Base-by-base conservation (phyloP, 1,284 basidiomycete genomes). In the Schizopora paradoxa region DNA sequence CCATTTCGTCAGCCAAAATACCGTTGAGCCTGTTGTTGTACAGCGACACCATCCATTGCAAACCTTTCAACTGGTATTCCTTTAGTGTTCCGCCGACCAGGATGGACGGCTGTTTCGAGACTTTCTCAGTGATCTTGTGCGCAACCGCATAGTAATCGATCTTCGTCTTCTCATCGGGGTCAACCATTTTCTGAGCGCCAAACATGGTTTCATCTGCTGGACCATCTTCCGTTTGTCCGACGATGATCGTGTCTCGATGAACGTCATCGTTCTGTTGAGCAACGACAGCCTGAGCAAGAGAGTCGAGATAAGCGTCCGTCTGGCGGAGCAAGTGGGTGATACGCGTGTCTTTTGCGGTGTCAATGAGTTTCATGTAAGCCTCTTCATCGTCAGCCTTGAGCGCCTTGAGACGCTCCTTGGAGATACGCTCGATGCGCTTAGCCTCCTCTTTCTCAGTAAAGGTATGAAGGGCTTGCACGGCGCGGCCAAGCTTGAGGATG, bases 1-100 rank as follows among this genome's bases (percentile, higher is more conserved):
- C 92, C 96, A 99, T 99, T 74, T 99, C 95, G 62, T 99, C 96
- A 54, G 93, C 94, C 25, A 97, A 68, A 57, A 97, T 96, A 50
- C 94, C 94, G 62, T 97, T 95, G 56, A 99, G 82, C 60, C 90
- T 88, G 69, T 99, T 97, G 69, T 99, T 97, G 67, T 98, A 99
- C 65, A 99, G 72, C 64, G 93, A 96, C 53, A 97, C 95, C 75
- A 99, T 92, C 96, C 96, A 99, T 59, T 96, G 95, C 56, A 94
- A 67, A 49, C 90, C 90, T 65, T 92, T 93, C 54, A 94, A 54
- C 66, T 95, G 92, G 63, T 96, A 96, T 47, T 94, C 91, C 66
- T 95, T 95, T 58, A 96, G 72, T 10, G 84, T 86, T 37, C 90
- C 90, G 49, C 86, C 85, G 23, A 91, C 67, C 13, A 99, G 79